A percentile compares a stretch with the other conserved stretches of the same genome.
Evolutionary conservation across 2,329 filamentous ascomycete species (phyloP).

Genomic region (Epichloe sibirici): DNA sequence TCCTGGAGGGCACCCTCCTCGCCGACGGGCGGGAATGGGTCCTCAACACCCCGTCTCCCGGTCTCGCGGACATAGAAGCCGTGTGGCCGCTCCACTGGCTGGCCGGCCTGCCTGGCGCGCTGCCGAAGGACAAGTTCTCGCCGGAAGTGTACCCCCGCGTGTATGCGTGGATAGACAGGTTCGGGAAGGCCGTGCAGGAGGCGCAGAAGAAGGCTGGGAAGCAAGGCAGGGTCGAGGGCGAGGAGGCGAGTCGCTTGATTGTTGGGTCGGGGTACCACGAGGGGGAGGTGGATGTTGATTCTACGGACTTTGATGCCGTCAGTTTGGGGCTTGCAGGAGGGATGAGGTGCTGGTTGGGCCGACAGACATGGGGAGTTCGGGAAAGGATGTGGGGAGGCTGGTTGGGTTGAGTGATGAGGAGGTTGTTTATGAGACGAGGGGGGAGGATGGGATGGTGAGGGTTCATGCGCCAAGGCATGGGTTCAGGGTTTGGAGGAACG

Average conservation of each 20-base stretch:
- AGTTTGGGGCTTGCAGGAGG: slow-evolving; percentile 39
- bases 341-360: slow-evolving; percentile 47
- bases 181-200: slow-evolving; percentile 33
- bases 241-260: slow-evolving; percentile 39
- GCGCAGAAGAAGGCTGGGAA: slow-evolving; percentile 25
- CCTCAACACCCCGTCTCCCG: slow-evolving; percentile 36
- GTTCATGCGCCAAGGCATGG: slow-evolving; percentile 51
- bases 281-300: slow-evolving; percentile 29
- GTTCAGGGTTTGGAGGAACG: slow-evolving; percentile 33
- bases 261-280: slow-evolving; percentile 33
- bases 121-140: slow-evolving; percentile 41
- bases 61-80: slow-evolving; percentile 56
- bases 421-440: slow-evolving; percentile 43
- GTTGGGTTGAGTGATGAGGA: slow-evolving; percentile 39
- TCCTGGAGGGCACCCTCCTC: slow-evolving; percentile 51
- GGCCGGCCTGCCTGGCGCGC: slow-evolving; percentile 37
- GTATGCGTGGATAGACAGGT: slow-evolving; percentile 53
- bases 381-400: slow-evolving; percentile 45
- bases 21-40: slow-evolving; percentile 57
- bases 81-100: slow-evolving; percentile 61
- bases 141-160: slow-evolving; percentile 42
- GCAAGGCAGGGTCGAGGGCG: slow-evolving; percentile 35
- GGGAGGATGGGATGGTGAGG: slow-evolving; percentile 30
- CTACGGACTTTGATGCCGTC: slow-evolving; percentile 31
- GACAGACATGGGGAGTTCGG: slow-evolving; percentile 46